Evolutionary conservation across 805 yeast genomes (phyloP), one percentile per base, ranked within the genome.

Genomic region (Zygoascus biomembranicola): DNA sequence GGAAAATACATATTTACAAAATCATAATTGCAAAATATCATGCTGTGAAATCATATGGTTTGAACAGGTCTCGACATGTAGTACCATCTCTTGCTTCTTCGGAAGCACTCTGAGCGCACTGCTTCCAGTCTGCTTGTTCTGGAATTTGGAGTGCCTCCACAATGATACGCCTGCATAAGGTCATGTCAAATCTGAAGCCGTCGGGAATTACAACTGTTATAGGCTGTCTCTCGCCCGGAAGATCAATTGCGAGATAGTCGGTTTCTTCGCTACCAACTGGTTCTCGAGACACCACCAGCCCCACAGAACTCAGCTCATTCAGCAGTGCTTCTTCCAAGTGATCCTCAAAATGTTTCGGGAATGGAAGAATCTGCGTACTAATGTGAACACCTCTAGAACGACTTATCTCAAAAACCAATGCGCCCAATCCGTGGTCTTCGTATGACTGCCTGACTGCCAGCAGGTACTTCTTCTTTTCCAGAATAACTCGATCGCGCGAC

Each of bases 131-230:
- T 57, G 90, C 73, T 26, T 70, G 57, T 51, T 81, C 82, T 1
- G 85, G 83, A 14, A 78, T 71, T 45, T 75, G 79, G 49, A 90
- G 63, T 2, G 84, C 67, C 57, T 74, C 74, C 0, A 96, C 90
- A 31, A 87, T 61, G 0, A 86, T 90, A 61, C 89, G 76, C 65
- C 97, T 74, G 1, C 96, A 95, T 61, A 90, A 87, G 60, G 87
- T 96, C 13, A 88, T 68, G 65, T 90, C 97, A 8, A 89, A 69
- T 11, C 74, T 59, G 13, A 13, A 51, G 51, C 50, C 23, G 50
- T 43, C 5, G 47, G 20, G 37, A 61, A 45, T 19, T 57, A 50
- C 9, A 57, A 54, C 41, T 51, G 52, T 14, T 56, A 57, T 43
- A 43, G 35, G 35, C 44, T 50, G 31, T 45, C 39, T n/a, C 44